These are phyloP conservation scores for Colletotrichum sidae DNA, from an alignment of 2,329 filamentous ascomycete genomes.

Conservation along the genomic window DNA sequence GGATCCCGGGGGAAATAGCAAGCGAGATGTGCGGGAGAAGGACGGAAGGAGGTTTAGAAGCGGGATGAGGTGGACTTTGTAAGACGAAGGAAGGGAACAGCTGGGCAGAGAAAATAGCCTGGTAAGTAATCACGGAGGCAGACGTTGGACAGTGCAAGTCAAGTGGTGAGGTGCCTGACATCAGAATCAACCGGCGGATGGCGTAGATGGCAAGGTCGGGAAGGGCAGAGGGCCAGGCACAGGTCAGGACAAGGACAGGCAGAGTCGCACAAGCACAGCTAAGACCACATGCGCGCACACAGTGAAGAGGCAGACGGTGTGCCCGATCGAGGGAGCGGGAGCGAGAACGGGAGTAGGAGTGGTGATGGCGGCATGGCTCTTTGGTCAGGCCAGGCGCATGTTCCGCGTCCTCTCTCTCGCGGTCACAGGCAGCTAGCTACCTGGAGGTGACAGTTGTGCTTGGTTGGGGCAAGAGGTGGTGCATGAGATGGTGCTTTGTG, in stretches of 20 bases:
- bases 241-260: constrained; percentile 1
- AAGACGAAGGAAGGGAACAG: constrained; percentile 8
- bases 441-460: background rate
- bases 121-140: background rate
- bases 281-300: constrained; percentile 20
- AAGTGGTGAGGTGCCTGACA: constrained; percentile 26
- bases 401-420: no score
- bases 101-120: background rate
- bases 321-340: constrained; percentile 1
- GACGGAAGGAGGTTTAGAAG: constrained; percentile 21
- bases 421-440: background rate
- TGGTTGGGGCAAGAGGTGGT: background rate
- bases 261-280: constrained; percentile 8
- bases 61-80: constrained; percentile 36
- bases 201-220: constrained; percentile 24
- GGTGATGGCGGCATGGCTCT: no score
- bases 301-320: constrained; percentile 31
- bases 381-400: no score
- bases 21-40: background rate
- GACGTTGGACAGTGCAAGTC: constrained; percentile 24
- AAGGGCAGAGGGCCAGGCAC: constrained; percentile 35
- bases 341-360: no score
- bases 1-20: no score
- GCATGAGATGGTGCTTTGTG: background rate
- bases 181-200: constrained; percentile 19